phyloP scores from a whole-genome alignment of 495 filamentous ascomycete genomes.

The Penicillium herquei region DNA sequence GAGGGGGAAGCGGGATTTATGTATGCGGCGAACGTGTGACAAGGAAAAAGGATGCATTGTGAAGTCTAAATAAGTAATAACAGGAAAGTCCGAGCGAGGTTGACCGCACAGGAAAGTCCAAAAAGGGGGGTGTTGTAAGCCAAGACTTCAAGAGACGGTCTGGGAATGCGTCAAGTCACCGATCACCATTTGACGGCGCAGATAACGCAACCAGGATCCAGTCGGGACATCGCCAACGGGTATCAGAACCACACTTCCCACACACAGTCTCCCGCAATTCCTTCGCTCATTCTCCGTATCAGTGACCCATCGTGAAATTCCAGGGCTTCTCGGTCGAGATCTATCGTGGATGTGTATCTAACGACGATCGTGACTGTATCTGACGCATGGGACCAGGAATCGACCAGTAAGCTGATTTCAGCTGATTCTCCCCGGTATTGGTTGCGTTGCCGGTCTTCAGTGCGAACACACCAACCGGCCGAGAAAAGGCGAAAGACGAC shows the following conservation, averaged over 20 bases:
- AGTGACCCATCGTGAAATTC: neutral
- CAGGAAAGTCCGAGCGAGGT: neutral
- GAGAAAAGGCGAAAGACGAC: conserved; percentile 7
- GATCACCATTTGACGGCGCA: conserved; percentile 20
- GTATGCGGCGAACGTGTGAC: conserved; percentile 2
- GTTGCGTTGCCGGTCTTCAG: neutral
- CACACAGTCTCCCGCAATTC: neutral
- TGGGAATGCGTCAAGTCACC: conserved; percentile 16
- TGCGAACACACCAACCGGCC: conserved; percentile 7
- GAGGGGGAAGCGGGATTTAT: conserved; percentile 1
- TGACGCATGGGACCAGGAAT: neutral
- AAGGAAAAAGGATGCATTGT: conserved; percentile 22
- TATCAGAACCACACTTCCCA: neutral
- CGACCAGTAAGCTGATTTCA: neutral
- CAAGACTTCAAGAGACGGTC: conserved; percentile 13
- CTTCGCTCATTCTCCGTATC: neutral
- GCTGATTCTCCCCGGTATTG: neutral
- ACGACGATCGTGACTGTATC: conserved; percentile 1
- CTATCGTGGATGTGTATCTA: neutral
- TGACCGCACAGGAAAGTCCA: conserved; percentile 5
- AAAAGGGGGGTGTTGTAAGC: conserved; percentile 6
- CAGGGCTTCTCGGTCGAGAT: conserved; percentile 14
- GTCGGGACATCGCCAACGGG: conserved; percentile 19
- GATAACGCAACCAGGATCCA: conserved; percentile 31
- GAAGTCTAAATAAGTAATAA: conserved; percentile 19